Base-by-base conservation (phyloP, 2,329 filamentous ascomycete genomes). In the Colletotrichum zoysiae region DNA sequence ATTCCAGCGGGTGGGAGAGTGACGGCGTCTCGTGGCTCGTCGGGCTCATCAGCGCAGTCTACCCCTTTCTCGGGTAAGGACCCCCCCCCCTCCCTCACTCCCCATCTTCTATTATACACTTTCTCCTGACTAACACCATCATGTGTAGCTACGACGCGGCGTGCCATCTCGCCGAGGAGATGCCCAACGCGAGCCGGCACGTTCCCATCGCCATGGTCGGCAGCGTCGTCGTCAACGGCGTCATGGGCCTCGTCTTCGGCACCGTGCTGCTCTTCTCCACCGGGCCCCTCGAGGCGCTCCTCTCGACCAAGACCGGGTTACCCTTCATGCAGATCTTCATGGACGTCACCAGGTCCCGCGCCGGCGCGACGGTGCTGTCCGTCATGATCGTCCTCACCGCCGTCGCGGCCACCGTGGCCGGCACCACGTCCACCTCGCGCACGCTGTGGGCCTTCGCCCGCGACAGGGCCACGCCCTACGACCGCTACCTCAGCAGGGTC, bases 211-310 rank as follows among this genome's bases (percentile, higher is more conserved):
- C 79, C 7, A 81, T 81, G 79, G 74, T 82, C 0, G 78, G 79
- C 5, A 79, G 77, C 50, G 78, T 80, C 2, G 63, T 79, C 0
- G 76, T 84, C 48, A 87, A 87, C 61, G 85, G 84, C 0, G 60
- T 86, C 1, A 80, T 86, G 59, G 85, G 84, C 3, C 77, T 86
- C 1, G 77, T 78, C 3, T 86, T 82, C 72, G 78, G 78, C 42
- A 78, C 85, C 64, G 76, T 85, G 7, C 76, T 87, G 0, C 77
- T 86, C 1, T 87, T 82, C 76, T 82, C 79, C 1, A 79, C 84
- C 0, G 83, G 83, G 0, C 76, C 81, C 26, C 77, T 86, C 1
- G 76, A 83, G 0, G 74, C 76, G 0, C 75, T 86, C 3, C 77
- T 86, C 2, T 59, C 77, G 0, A 83, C 83, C 0, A 78, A 80